phyloP scores from a whole-genome alignment of 371 early-diverging fungal genomes.

The Lichtheimia ramosa region DNA sequence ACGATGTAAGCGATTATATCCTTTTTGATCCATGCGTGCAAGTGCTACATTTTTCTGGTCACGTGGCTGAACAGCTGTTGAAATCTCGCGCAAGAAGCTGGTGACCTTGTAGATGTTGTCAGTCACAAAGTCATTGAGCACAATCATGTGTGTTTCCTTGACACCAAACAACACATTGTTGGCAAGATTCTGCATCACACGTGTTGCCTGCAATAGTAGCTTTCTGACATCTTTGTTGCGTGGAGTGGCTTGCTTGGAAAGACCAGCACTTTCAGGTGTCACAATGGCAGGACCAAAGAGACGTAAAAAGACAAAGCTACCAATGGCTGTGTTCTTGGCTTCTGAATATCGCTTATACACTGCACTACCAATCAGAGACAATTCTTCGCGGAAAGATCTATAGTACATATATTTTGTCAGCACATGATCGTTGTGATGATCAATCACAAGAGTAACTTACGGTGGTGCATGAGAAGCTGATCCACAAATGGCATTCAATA shows the following conservation, averaged over 20 bases:
- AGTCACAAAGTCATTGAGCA: slow-evolving; percentile 80
- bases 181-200: slow-evolving; percentile 92
- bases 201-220: slow-evolving; percentile 83
- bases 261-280: slow-evolving; percentile 69
- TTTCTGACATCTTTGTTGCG: slow-evolving; percentile 57
- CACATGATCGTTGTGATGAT: neutral
- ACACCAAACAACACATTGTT: slow-evolving; percentile 91
- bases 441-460: slow-evolving; percentile 13
- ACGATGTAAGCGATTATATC: slow-evolving; percentile 56
- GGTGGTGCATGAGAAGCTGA: slow-evolving; percentile 69
- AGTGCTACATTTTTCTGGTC: neutral
- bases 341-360: slow-evolving; percentile 84
- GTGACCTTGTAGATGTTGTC: slow-evolving; percentile 67
- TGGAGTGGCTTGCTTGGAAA: slow-evolving; percentile 37
- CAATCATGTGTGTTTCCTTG: slow-evolving; percentile 89
- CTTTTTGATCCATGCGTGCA: slow-evolving; percentile 48
- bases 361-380: slow-evolving; percentile 68
- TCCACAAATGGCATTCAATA: slow-evolving; percentile 80
- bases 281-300: slow-evolving; percentile 93
- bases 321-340: slow-evolving; percentile 84
- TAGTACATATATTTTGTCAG: slow-evolving; percentile 20
- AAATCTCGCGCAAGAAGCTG: slow-evolving; percentile 55
- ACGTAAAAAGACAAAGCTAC: slow-evolving; percentile 91
- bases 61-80: slow-evolving; percentile 5
- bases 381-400: slow-evolving; percentile 72